Evolutionary conservation across 208 protist species (phyloP), one percentile per base, ranked within the genome.

Genomic region (Leishmania aethiopica): DNA sequence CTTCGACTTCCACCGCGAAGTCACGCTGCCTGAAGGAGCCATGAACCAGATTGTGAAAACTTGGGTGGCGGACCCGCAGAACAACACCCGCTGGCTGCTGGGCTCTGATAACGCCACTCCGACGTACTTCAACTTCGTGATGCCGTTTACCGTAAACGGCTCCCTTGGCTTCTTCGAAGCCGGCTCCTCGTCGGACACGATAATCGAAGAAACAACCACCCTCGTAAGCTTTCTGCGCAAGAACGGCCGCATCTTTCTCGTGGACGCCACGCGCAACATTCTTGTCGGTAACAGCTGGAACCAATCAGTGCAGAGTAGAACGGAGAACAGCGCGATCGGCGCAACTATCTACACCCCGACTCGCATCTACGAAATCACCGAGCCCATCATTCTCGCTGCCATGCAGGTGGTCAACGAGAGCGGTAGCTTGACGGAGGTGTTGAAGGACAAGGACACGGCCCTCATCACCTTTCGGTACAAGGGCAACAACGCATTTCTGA

Each of bases 61-160:
- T 53, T 94, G 91, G 91, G 70, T 51, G 28, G 45, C 78, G 42
- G 77, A 91, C 75, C 51, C 66, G 60, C 79, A 77, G 2, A 80
- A 78, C 78, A 74, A 73, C 59, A 84, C 66, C 40, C 87, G 84
- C 59, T 90, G 87, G 87, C 84, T 90, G 42, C 77, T 84, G 64
- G 83, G 79, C 25, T 84, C 80, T 3, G 77, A 85, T 32, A 85
- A 85, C 67, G 59, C 84, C 60, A 89, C 83, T 45, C 86, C 81
- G 10, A 88, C 83, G 25, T 94, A 92, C 86, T 94, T 94, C 86
- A 91, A 91, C 77, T 94, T 90, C 73, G 89, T 92, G 42, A 89
- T 94, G 60, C 91, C 91, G n/a, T 94, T 94, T 79, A 77, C 70
- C 37, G 83, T 94, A n/a, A 77, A 90, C 75, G 80, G 80, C 45